Base-by-base conservation (phyloP, 495 filamentous ascomycete genomes). In the Penicillium samsonianum region DNA sequence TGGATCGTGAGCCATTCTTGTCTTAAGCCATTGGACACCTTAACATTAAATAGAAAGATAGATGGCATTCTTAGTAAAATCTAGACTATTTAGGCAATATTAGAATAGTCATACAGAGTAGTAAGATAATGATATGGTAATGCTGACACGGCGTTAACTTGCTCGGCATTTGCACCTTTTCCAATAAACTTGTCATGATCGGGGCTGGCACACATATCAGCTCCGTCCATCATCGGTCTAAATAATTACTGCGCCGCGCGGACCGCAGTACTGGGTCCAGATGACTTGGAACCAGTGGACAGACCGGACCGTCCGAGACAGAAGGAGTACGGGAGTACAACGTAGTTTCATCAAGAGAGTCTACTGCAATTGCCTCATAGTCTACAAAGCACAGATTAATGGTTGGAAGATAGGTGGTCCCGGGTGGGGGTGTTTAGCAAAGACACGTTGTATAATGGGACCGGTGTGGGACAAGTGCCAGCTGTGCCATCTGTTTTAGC, bases 381-480 rank as follows among this genome's bases (percentile, higher is more conserved):
- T 28, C 38, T 30, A 38, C 5, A n/a, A 17, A 19, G 23, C n/a
- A 19, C 45, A 48, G 17, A 9, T 8, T 33, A 17, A 42, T 6
- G 37, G 25, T 42, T 42, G 23, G 37, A 26, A 16, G 25, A 31
- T 46, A 57, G 26, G 10, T 46, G 8, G 26, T 43, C 37, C 45
- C 11, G 47, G 55, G 52, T 55, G 35, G 35, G 45, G 55, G 49
- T 47, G 38, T 42, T 25, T 28, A 57, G 23, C 41, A 55, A 40
- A 55, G 54, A 59, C 60, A 63, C 60, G 60, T 62, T 62, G 54
- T 50, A 58, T 50, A 41, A 55, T 60, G 60, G 60, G 47, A 41
- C 60, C 42, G 41, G 9, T 53, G 60, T 56, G 60, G 60, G 51
- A 63, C 60, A 40, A 53, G 16, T 26, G 42, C 12, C 47, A 38